Evolutionary conservation across 306 rosid species (phyloP).

Genomic region (Rubus parviflorus): DNA sequence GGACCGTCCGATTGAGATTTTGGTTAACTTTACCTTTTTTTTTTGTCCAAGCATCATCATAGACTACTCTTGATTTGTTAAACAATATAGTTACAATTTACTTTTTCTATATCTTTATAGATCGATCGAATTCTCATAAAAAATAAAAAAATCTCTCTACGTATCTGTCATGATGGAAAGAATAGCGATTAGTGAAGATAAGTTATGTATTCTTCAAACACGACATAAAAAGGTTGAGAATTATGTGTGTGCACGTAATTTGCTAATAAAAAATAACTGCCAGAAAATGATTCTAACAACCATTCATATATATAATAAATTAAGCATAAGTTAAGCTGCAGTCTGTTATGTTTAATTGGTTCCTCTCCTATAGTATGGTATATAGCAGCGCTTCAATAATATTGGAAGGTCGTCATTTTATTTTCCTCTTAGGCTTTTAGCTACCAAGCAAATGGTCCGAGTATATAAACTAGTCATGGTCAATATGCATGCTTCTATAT

Average conservation of each 20-base stretch:
- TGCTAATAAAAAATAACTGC: background rate
- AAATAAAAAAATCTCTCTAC: too few species aligned
- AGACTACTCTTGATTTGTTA: too few species aligned
- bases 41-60: too few species aligned
- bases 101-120: too few species aligned
- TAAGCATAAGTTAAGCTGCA: background rate
- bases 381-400: background rate
- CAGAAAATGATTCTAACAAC: background rate
- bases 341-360: background rate
- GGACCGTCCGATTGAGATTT: background rate
- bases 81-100: too few species aligned
- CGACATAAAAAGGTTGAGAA: background rate
- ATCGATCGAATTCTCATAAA: too few species aligned
- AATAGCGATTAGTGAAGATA: too few species aligned
- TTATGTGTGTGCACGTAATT: background rate
- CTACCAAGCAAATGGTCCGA: too few species aligned
- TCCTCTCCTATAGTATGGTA: background rate
- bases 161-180: too few species aligned
- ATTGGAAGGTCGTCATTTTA: too few species aligned
- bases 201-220: background rate
- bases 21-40: too few species aligned
- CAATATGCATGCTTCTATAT: background rate
- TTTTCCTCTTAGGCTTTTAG: too few species aligned
- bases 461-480: background rate
- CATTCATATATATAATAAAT: background rate